phyloP scores from a whole-genome alignment of 148 eudicot species.

The Persicaria maculosa region DNA sequence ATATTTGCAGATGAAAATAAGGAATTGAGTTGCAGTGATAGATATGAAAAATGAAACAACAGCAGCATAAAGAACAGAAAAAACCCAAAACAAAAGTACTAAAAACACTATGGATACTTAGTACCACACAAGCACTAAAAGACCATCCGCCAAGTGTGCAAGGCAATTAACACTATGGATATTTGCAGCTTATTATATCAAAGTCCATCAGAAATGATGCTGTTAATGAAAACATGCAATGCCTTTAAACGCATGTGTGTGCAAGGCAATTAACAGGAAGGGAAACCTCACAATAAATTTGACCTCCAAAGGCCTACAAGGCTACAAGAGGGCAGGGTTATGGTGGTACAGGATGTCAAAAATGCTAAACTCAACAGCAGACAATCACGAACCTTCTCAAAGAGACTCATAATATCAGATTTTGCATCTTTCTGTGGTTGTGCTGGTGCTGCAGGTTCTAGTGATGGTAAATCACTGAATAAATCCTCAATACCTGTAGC shows the following conservation, averaged over 20 bases:
- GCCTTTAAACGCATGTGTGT: not conserved
- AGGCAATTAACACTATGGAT: not conserved
- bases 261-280: not conserved
- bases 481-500: slow-evolving; percentile 72
- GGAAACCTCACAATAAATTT: not conserved
- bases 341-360: not conserved
- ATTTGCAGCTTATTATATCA: not conserved
- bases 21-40: not conserved
- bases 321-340: slow-evolving; percentile 3
- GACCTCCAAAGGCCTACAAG: not conserved
- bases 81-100: not conserved
- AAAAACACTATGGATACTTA: not conserved
- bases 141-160: not conserved
- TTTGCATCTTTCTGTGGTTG: slow-evolving; percentile 75
- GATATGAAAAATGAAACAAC: not conserved
- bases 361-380: not conserved
- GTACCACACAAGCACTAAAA: not conserved
- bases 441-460: slow-evolving; percentile 29
- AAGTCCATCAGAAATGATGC: not conserved
- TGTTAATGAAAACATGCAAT: not conserved
- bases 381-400: slow-evolving; percentile 67
- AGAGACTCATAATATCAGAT: slow-evolving; percentile 93
- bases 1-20: not conserved
- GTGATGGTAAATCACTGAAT: slow-evolving; percentile 48
- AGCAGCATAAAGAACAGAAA: not conserved